phyloP scores from a whole-genome alignment of 2,329 filamentous ascomycete genomes.

The Rhynchosporium secalis region DNA sequence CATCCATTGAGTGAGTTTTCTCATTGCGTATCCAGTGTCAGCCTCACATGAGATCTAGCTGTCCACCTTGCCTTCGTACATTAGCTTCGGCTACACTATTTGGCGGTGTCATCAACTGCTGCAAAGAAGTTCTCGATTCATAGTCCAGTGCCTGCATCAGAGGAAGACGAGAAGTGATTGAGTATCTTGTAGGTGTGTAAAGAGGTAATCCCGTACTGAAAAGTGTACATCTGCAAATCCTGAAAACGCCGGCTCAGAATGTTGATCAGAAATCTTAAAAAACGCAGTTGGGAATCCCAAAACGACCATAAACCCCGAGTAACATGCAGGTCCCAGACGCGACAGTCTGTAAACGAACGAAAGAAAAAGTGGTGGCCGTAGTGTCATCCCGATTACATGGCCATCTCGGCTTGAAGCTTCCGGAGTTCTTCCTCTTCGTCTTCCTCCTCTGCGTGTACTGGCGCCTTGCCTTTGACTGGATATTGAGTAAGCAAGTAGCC shows the following conservation, averaged over 20 bases:
- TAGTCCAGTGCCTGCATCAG: background rate
- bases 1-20: background rate
- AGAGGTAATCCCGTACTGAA: conserved; percentile 26
- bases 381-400: conserved; percentile 61
- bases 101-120: conserved; percentile 13
- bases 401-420: conserved; percentile 96
- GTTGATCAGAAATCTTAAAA: conserved; percentile 29
- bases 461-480: conserved; percentile 53
- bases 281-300: conserved; percentile 23
- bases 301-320: conserved; percentile 31
- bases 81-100: background rate
- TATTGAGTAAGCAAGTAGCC: conserved; percentile 23
- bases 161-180: background rate
- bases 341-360: conserved; percentile 25
- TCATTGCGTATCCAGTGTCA: background rate
- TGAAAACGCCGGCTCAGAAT: conserved; percentile 34
- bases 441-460: conserved; percentile 66
- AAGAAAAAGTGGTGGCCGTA: conserved; percentile 25
- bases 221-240: conserved; percentile 33
- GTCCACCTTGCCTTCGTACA: conserved; percentile 1
- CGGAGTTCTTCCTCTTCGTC: conserved; percentile 94
- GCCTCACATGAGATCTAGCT: conserved; percentile 7
- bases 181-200: conserved; percentile 21
- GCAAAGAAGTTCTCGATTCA: conserved; percentile 3
- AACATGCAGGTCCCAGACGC: conserved; percentile 35